Evolutionary conservation across 768 basidiomycete genomes (phyloP).

Genomic region (Coprinellus micaceus): DNA sequence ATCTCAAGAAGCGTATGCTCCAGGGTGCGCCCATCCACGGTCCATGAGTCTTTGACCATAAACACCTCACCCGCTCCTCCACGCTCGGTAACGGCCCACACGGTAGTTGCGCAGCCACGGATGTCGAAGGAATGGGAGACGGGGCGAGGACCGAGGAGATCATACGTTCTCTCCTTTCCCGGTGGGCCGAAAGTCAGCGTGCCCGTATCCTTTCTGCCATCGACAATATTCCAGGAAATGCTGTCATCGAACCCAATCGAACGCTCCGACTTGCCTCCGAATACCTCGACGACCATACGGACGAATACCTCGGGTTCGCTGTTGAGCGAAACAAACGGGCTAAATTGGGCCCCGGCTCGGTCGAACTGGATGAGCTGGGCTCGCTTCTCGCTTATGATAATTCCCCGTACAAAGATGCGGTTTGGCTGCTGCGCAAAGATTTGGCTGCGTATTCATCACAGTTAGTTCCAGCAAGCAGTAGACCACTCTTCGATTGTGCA

Average conservation of each 20-base stretch:
- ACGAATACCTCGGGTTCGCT: neutral
- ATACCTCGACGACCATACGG: neutral
- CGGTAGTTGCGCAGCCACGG: neutral
- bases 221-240: neutral
- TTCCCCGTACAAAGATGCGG: neutral
- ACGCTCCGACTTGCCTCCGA: neutral
- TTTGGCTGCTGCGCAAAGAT: neutral
- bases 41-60: conserved; percentile 1
- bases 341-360: neutral
- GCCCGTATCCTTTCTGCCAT: neutral
- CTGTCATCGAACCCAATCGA: neutral
- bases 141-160: neutral
- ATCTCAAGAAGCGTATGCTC: neutral
- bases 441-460: neutral
- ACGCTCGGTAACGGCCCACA: neutral
- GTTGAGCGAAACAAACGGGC: neutral
- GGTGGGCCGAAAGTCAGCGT: neutral
- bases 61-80: neutral
- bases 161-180: neutral
- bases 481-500: too few species aligned
- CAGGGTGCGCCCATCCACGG: neutral
- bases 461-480: neutral
- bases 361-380: neutral
- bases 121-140: neutral
- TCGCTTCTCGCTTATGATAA: neutral